A percentile compares a stretch with the other conserved stretches of the same genome.
Evolutionary conservation across 495 filamentous ascomycete species (phyloP).

Genomic region (Lineolata rhizophorae): DNA sequence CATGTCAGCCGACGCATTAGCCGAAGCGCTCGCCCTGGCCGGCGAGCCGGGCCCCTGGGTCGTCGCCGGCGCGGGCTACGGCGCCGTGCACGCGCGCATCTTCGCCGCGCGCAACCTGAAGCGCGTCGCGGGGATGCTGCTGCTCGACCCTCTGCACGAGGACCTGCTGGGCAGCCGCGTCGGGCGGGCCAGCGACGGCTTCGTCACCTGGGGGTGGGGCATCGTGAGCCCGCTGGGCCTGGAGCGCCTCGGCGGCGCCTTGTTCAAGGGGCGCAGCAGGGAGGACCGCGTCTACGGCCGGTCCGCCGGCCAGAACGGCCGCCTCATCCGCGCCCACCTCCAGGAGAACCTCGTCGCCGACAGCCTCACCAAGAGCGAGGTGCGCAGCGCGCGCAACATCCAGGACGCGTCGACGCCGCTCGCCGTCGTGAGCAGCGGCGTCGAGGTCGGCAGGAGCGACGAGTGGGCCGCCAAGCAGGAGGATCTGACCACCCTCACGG

Average conservation of each 20-base stretch:
- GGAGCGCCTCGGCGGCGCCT: conserved; percentile 50
- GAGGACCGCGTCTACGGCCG: conserved; percentile 68
- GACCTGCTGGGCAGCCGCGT: conserved; percentile 50
- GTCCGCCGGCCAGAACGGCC: conserved; percentile 54
- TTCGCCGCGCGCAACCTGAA: conserved; percentile 59
- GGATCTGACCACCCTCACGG: conserved; percentile 57
- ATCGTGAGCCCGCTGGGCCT: conserved; percentile 68
- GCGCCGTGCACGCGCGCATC: conserved; percentile 71
- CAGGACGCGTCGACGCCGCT: conserved; percentile 52
- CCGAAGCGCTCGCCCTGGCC: conserved; percentile 58
- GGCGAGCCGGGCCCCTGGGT: conserved; percentile 76
- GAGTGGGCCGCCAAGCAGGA: conserved; percentile 65
- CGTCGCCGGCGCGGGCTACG: conserved; percentile 48
- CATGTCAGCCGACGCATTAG: conserved; percentile 67
- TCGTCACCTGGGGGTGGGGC: conserved; percentile 66
- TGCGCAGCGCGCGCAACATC: conserved; percentile 51
- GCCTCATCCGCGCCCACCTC: conserved; percentile 67
- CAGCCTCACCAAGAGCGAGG: conserved; percentile 60
- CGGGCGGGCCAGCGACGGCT: conserved; percentile 46
- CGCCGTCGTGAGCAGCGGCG: conserved; percentile 63
- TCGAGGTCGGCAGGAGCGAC: conserved; percentile 28
- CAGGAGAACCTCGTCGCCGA: conserved; percentile 82
- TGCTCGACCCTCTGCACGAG: conserved; percentile 77
- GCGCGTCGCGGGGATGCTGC: conserved; percentile 52
- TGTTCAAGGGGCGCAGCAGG: conserved; percentile 58